Conservation (phyloP, 192 early-diverging fungal species). For the Mortierella hygrophila region DNA sequence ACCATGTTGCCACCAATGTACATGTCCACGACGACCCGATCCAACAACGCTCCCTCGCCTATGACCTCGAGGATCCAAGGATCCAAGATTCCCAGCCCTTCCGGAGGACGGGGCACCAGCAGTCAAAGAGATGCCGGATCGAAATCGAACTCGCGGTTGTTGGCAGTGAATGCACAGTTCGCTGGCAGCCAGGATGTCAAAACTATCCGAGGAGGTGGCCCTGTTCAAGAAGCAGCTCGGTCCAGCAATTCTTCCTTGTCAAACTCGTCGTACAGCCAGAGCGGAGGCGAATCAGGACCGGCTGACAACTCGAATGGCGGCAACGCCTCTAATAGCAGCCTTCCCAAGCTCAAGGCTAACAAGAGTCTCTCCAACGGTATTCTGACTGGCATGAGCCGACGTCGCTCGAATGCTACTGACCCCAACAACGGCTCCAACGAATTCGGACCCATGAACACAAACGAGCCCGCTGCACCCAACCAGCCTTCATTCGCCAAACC, state of each 20-base stretch:
- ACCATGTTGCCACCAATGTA: constrained; percentile 58
- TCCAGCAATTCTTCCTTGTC: constrained; percentile 1
- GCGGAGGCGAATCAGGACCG: not conserved
- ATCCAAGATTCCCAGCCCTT: constrained; percentile 52
- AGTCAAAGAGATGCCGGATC: constrained; percentile 10
- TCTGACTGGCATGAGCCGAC: constrained; percentile 11
- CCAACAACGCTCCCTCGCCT: constrained; percentile 24
- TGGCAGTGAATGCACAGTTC: constrained; percentile 5
- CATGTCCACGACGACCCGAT: constrained; percentile 52
- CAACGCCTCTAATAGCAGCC: not conserved
- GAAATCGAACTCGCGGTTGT: constrained; percentile 1
- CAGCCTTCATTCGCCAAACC: not conserved
- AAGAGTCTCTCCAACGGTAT: constrained; percentile 42
- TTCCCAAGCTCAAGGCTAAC: constrained; percentile 28
- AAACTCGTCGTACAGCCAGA: not conserved
- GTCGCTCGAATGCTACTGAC: constrained; percentile 16
- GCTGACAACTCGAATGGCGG: not conserved
- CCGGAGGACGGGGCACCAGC: constrained; percentile 15
- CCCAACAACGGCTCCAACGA: not conserved
- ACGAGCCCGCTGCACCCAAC: constrained; percentile 16
- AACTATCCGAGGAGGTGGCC: constrained; percentile 43
- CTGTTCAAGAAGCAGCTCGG: not conserved
- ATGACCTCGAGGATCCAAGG: constrained; percentile 25
- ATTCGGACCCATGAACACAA: not conserved
- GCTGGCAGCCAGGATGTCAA: constrained; percentile 32